Evolutionary conservation across 805 yeast genomes (phyloP).

Genomic region (Candida pseudofarinosa): DNA sequence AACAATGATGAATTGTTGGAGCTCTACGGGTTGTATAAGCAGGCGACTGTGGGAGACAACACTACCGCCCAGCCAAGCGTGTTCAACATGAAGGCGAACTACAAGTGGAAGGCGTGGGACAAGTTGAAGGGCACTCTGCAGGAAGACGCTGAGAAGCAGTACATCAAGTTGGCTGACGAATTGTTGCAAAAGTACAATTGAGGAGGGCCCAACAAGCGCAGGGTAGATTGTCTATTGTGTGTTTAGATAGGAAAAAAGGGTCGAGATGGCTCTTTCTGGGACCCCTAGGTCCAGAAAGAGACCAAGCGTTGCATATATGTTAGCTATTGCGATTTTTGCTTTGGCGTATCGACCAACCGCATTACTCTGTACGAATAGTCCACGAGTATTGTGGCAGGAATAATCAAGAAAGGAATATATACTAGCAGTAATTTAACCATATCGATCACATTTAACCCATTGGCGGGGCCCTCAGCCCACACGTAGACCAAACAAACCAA

Average conservation of each 20-base stretch:
- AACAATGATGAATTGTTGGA: slow-evolving; percentile 79
- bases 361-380: slow-evolving; percentile 34
- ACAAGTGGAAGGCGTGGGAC: slow-evolving; percentile 98
- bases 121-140: slow-evolving; percentile 78
- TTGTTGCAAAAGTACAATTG: slow-evolving; percentile 46
- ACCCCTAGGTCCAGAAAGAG: no score
- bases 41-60: slow-evolving; percentile 96
- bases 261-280: no score
- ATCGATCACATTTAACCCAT: slow-evolving; percentile 38
- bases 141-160: slow-evolving; percentile 85
- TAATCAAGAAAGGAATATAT: slow-evolving; percentile 67
- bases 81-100: slow-evolving; percentile 90
- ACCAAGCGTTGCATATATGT: no score
- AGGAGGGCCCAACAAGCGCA: background rate
- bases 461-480: slow-evolving; percentile 23
- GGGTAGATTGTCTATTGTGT: no score
- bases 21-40: slow-evolving; percentile 91
- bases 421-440: slow-evolving; percentile 43
- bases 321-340: background rate
- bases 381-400: slow-evolving; percentile 55
- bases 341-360: background rate
- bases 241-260: no score
- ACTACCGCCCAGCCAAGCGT: slow-evolving; percentile 81
- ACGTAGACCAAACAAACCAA: slow-evolving; percentile 63
- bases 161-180: slow-evolving; percentile 65